Conservation (phyloP, 2,329 filamentous ascomycete genomes). For the Boeremia lycopersici region DNA sequence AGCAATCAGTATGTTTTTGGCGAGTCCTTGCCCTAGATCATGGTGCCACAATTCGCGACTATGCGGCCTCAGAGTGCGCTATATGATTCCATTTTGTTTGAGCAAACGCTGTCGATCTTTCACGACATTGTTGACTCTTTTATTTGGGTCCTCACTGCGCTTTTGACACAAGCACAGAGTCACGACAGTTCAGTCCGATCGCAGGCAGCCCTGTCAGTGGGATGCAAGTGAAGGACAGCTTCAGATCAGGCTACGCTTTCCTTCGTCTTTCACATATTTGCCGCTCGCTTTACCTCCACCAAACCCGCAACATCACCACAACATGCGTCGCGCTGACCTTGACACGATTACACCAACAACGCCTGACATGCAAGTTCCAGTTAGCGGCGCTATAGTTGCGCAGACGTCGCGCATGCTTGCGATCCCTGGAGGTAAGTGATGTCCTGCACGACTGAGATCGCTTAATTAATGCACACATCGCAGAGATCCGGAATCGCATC, state of each 20-base stretch:
- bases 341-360: too few relatives aligned
- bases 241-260: not conserved
- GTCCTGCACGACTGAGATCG: not conserved
- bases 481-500: constrained; percentile 1
- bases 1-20: too few relatives aligned
- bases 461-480: not conserved
- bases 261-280: not conserved
- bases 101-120: too few relatives aligned
- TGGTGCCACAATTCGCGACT: too few relatives aligned
- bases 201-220: too few relatives aligned
- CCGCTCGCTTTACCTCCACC: too few relatives aligned
- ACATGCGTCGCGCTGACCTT: not conserved
- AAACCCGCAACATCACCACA: not conserved
- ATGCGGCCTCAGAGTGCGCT: too few relatives aligned
- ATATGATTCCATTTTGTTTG: too few relatives aligned
- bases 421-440: not conserved
- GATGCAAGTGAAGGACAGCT: not conserved
- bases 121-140: not conserved
- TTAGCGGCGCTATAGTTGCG: not conserved
- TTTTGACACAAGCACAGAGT: too few relatives aligned
- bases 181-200: too few relatives aligned
- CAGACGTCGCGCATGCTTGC: not conserved
- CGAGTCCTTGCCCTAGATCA: too few relatives aligned
- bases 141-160: too few relatives aligned
- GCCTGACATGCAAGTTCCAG: not conserved